Base-by-base conservation (phyloP, 805 yeast genomes). In the Lachancea nothofagi region DNA sequence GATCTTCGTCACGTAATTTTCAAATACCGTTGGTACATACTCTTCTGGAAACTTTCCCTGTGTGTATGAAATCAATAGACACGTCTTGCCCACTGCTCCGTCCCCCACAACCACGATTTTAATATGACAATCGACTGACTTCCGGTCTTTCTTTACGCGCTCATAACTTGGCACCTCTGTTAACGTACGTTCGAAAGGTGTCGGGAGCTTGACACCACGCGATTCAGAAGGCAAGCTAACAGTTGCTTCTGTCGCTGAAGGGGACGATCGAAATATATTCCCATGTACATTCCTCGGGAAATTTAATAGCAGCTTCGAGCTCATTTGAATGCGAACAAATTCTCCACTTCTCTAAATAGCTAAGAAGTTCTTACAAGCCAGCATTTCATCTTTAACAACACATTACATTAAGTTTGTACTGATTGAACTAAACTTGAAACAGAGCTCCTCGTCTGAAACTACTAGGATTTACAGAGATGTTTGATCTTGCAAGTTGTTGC, bases 1-100 rank as follows among this genome's bases (percentile, higher is more conserved):
- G 2, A 81, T 75, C 28, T 70, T 71, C 7, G 83, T 74, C 9
- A 78, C 77, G 56, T 83, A 83, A 59, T 83, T 84, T 48, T 84
- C 94, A 63, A 86, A 84, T 21, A 86, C 80, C 0, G 93, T 84
- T 1, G 95, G 95, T 5, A 83, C 83, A 55, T 87, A 83, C 7
- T 71, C 69, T 31, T 72, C 74, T 1, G 94, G 93, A 55, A 83
- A 83, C 49, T 69, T 66, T 17, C 83, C 81, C 51, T 79, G 77
- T 3, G 85, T 73, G 56, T 80, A 87, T 14, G 84, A 64, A 22
- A 70, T 64, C 42, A 84, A 55, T 50, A 86, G 60, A 51, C 89
- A 82, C 0, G 95, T 87, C 59, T 86, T 86, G n/a, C 96, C 96
- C 57, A 93, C 81, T 13, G 86, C 89, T 51, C 90, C 88, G 59